Base-by-base conservation (phyloP, 768 basidiomycete genomes). In the Agrocybe pediades region DNA sequence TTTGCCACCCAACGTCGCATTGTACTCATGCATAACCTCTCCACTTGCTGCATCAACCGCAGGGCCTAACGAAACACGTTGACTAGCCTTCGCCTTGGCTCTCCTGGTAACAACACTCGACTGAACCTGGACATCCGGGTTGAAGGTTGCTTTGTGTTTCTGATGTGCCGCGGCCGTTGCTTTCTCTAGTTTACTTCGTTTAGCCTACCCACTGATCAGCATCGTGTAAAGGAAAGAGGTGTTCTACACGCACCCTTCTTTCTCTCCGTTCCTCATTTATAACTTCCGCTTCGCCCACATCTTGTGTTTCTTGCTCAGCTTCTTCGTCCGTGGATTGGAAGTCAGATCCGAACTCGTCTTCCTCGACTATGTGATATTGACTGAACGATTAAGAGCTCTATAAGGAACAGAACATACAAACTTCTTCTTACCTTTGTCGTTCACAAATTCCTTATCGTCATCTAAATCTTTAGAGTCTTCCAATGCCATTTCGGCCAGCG, bases 321-420 rank as follows among this genome's bases (percentile, higher is more conserved):
- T 86, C 86, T 39, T 90, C 90, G 53, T 93, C 92, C 0, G 92
- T 93, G 58, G 87, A 90, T 57, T 85, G 88, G 62, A 95, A 94
- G 66, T 94, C 92, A 9, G 88, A 90, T 58, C 80, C 90, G 54
- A 92, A 90, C 7, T 87, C 66, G 62, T 93, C 91, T 59, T 89
- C 85, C 66, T 95, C 92, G 47, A 90, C 92, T 91, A 62, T 41
- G 49, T 41, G 49, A 48, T 8, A 48, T 33, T 8, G 19, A 30
- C 40, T 50, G 24, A 9, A 49, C 60, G 20, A 58, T 55, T 60
- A 49, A 62, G 58, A 52, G 42, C 44, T 15, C 48, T 23, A 44
- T 41, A 15, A 9, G n/a, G 8, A 53, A 9, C 13, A 19, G 16
- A 9, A n/a, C 36, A 46, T 16, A 16, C n/a, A 16, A 15, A 53